Conservation (phyloP, 129 eudicot genomes). For the Flaveria brownii region DNA sequence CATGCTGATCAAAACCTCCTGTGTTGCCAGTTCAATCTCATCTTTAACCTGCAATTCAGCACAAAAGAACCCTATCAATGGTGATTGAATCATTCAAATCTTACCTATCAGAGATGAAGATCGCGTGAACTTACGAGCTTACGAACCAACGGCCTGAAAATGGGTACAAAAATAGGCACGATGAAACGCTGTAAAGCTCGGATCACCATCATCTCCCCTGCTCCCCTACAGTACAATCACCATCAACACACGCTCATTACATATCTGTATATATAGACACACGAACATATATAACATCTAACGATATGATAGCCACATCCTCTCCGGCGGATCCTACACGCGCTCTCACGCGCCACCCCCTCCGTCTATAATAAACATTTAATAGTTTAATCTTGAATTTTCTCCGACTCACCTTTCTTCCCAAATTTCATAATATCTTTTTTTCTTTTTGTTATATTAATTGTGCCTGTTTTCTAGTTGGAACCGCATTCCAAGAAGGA, state of each 20-base stretch:
- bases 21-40: constrained; percentile 19
- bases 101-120: neutral
- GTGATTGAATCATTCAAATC: constrained; percentile 4
- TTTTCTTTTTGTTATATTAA: too few species aligned
- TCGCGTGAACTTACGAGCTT: constrained; percentile 26
- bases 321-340: too few species aligned
- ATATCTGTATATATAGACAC: neutral
- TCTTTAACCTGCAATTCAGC: constrained; percentile 32
- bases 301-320: neutral
- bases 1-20: constrained; percentile 24
- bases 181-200: constrained; percentile 18
- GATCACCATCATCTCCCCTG: constrained; percentile 28
- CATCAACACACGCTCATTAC: neutral
- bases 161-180: constrained; percentile 19
- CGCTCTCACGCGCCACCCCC: neutral
- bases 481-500: too few species aligned
- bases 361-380: too few species aligned
- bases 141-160: constrained; percentile 24
- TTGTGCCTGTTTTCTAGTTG: too few species aligned
- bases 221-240: constrained; percentile 13
- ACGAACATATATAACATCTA: neutral
- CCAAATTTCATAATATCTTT: too few species aligned
- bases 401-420: too few species aligned
- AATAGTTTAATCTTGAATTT: too few species aligned
- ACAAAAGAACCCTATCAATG: neutral